A percentile compares a stretch with the other conserved stretches of the same genome.
Conservation (phyloP, 345 rosid genomes). For the Eucalyptus decipiens region DNA sequence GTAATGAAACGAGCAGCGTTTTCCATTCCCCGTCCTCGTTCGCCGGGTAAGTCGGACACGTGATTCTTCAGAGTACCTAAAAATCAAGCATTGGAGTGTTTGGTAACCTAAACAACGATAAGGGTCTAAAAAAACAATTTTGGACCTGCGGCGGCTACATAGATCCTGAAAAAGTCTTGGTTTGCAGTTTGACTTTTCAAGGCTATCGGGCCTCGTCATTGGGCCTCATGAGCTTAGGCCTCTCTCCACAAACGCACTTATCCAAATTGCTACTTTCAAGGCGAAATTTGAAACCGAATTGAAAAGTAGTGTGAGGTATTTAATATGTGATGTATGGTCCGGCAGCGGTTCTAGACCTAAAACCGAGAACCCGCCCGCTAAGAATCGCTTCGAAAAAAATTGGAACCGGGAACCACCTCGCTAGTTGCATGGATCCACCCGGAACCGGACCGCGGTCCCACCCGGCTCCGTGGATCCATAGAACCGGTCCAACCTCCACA, state of each 20-base stretch:
- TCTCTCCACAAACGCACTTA: neutral
- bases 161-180: neutral
- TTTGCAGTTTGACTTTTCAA: neutral
- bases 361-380: no score
- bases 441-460: no score
- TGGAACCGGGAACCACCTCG: no score
- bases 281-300: neutral
- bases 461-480: no score
- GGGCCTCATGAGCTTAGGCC: neutral
- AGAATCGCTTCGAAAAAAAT: no score
- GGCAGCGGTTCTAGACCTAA: no score
- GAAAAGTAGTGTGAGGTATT: neutral
- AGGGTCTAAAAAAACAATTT: no score
- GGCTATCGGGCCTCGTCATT: neutral
- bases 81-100: neutral
- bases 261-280: neutral
- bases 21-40: neutral
- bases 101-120: fast-evolving
- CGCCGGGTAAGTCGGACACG: neutral
- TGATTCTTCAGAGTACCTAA: neutral
- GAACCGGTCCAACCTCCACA: no score
- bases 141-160: neutral
- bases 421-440: no score
- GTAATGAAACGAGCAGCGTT: neutral
- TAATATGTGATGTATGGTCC: no score